These are phyloP conservation scores for Umbelopsis vinacea DNA, from an alignment of 192 early-diverging fungal species.

Conservation along the genomic window DNA sequence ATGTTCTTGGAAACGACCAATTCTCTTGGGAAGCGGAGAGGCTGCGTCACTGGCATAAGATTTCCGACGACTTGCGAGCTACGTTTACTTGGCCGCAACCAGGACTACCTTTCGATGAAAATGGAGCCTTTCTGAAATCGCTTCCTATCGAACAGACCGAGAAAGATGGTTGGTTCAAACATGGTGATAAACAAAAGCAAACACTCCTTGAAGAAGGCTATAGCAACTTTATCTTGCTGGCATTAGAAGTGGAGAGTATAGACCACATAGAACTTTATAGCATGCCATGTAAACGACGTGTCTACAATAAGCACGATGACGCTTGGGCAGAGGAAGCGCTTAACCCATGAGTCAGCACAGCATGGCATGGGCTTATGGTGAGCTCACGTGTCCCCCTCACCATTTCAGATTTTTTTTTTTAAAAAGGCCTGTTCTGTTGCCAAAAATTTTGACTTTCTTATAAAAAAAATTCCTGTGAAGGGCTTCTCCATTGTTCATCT, in stretches of 20 bases:
- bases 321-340: not conserved
- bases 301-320: conserved; percentile 6
- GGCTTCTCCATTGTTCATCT: not conserved
- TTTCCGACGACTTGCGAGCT: conserved; percentile 37
- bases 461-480: too few species aligned
- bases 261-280: conserved; percentile 27
- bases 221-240: conserved; percentile 39
- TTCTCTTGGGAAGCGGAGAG: conserved; percentile 43
- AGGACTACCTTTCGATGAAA: not conserved
- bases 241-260: conserved; percentile 40
- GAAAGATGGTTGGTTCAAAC: conserved; percentile 18
- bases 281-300: conserved; percentile 2
- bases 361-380: too few species aligned
- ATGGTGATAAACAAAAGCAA: conserved; percentile 24
- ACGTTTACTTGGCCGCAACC: conserved; percentile 22
- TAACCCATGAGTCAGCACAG: not conserved
- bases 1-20: not conserved
- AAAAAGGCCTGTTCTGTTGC: too few species aligned
- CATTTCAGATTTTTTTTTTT: not conserved
- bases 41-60: conserved; percentile 26
- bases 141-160: conserved; percentile 24
- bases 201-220: conserved; percentile 32
- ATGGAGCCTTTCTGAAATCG: not conserved
- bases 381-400: conserved; percentile 3
- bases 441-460: too few species aligned